A percentile compares a stretch with the other conserved stretches of the same genome.
Evolutionary conservation across 345 rosid species (phyloP).

Genomic region (Populus ilicifolia): DNA sequence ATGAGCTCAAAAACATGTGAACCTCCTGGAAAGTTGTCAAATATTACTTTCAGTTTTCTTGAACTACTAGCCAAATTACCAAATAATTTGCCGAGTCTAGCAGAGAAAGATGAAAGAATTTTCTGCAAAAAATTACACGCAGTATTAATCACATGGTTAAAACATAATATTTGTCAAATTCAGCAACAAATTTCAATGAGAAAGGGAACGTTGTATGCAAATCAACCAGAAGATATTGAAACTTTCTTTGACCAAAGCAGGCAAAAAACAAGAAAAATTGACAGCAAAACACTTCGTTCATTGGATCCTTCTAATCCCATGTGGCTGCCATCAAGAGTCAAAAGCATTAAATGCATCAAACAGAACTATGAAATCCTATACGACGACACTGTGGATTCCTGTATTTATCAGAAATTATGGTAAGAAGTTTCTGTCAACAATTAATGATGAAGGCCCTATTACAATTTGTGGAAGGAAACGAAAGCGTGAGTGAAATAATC

Average conservation of each 20-base stretch:
- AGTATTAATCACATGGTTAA: neutral
- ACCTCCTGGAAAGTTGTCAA: conserved; percentile 52
- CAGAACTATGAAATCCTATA: neutral
- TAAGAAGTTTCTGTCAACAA: conserved; percentile 18
- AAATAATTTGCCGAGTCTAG: conserved; percentile 35
- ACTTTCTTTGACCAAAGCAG: neutral
- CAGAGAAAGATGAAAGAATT: conserved; percentile 36
- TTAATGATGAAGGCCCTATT: conserved; percentile 18
- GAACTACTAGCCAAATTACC: conserved; percentile 4
- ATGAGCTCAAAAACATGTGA: conserved; percentile 55
- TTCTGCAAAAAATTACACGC: conserved; percentile 23
- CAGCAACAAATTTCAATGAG: neutral
- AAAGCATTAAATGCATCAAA: conserved; percentile 14
- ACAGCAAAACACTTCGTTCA: neutral
- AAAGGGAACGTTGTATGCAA: neutral
- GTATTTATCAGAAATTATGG: neutral
- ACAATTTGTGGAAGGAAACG: neutral
- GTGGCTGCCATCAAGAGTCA: neutral
- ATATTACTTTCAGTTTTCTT: conserved; percentile 37
- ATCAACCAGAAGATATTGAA: neutral
- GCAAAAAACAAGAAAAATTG: neutral
- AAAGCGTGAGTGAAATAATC: conserved; percentile 2
- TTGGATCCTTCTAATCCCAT: neutral
- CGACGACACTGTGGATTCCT: neutral
- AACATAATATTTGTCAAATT: neutral